Evolutionary conservation across 306 rosid genomes (phyloP), one percentile per base, ranked within the genome.

Genomic region (Cicer bijugum): DNA sequence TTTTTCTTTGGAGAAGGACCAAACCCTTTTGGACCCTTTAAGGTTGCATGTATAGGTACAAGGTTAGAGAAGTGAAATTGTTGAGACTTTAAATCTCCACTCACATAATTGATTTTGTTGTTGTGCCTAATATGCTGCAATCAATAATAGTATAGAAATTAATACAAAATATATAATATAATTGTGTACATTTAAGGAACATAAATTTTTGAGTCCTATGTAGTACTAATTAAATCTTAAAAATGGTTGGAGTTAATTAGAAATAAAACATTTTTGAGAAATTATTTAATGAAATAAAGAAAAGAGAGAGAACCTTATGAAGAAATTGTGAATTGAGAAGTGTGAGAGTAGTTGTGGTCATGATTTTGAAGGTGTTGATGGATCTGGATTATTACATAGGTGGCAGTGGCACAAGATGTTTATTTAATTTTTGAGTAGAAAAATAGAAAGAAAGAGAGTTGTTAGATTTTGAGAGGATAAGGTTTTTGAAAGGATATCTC

Each of bases 21-120:
- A 45, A 91, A 93, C 6, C 98, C 98, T 76, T 75, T 89, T 2
- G 92, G 89, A 46, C 68, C 76, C 74, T 69, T 74, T 85, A 89
- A 47, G 45, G 93, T 91, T 48, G 97, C 91, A 59, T 40, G 52
- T 68, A 82, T 5, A 6, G 74, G 85, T 28, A 81, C 60, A 15
- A 78, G 52, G 66, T 76, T 67, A 37, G 84, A 63, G 50, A 68
- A 72, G 10, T 52, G 81, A 39, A 12, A 56, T 39, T 78, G 67
- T 71, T 80, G 63, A 11, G 75, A 46, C 62, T 82, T 76, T 58
- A 7, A 23, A 12, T 53, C 57, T 74, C 76, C 76, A 64, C 43
- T 82, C 35, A 48, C 44, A 60, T 8, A 51, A 56, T 35, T 81
- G 71, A 69, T 52, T 52, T 44, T 51, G 20, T 73, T 83, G 45